Evolutionary conservation across 106 monocot genomes (phyloP), one percentile per base, ranked within the genome.

Genomic region (Agapanthus africanus): DNA sequence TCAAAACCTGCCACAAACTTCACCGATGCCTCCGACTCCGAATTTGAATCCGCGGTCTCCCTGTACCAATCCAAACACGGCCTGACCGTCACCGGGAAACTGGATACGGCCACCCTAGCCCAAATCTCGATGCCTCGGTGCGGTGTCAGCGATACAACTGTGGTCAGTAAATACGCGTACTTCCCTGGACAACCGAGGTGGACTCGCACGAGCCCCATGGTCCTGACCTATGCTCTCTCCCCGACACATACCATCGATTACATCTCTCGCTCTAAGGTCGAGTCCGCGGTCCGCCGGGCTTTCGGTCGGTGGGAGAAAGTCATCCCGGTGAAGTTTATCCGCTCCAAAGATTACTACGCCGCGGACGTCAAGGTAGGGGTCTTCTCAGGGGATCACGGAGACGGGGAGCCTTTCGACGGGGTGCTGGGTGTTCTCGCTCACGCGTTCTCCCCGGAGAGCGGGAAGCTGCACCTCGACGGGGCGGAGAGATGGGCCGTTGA

Each of bases 401-500:
- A 97, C 70, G 92, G 97, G 14, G 70, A 87, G 76, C 84, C 97
- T 9, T 97, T 97, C 69, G 97, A 97, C 72, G 92, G 97, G 4
- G 82, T 78, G 21, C 64, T 92, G 27, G 97, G 97, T 13, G 64
- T 92, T 47, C 75, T 97, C 11, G 97, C 89, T 0, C 97, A 97
- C 80, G 97, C 92, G 5, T 97, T 92, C 81, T 89, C 97, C 21
- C 92, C 97, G 15, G 77, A 85, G 71, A 92, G 70, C 70, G 97
- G 97, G 0, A 59, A 75, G 82, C 73, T 97, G 25, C 97, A 97
- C 81, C 80, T 97, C 27, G 97, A 97, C 69, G 71, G 78, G 32
- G 84, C 97, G 42, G 97, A 97, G 77, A 47, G 77, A 21, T 97
- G 97, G 97, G 68, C 89, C 6, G 80, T 90, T 30, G 84, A 97